Conservation (phyloP, 257 asterid species). For the Scutellaria baicalensis region DNA sequence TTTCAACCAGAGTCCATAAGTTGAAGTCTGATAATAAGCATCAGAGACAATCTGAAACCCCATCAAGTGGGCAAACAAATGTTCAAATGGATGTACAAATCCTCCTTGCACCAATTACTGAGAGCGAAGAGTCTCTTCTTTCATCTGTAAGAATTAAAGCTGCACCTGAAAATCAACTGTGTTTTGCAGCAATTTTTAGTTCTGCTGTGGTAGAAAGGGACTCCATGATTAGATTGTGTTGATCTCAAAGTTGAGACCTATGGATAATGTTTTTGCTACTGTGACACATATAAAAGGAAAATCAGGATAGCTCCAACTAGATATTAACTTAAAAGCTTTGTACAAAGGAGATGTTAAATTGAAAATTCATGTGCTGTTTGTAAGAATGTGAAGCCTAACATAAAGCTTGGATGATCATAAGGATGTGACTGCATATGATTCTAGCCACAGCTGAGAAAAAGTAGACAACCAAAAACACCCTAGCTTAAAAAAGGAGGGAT, state of each 20-base stretch:
- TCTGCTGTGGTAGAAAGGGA: neutral
- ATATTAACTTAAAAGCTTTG: neutral
- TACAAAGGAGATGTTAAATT: neutral
- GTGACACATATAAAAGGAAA: neutral
- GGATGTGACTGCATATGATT: neutral
- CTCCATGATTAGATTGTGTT: neutral
- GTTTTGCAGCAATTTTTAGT: conserved; percentile 5
- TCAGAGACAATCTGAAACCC: conserved; percentile 41
- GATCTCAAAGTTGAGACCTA: neutral
- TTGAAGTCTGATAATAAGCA: conserved; percentile 53
- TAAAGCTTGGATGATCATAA: neutral
- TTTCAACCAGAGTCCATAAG: conserved; percentile 63
- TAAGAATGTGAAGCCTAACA: neutral
- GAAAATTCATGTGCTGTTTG: neutral
- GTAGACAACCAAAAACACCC: neutral
- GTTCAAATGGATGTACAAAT: conserved; percentile 72
- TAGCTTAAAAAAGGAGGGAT: neutral
- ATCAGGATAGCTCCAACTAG: neutral
- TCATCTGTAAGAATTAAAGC: conserved; percentile 63
- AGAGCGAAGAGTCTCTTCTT: conserved; percentile 74
- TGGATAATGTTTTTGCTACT: neutral
- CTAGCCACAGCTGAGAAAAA: neutral
- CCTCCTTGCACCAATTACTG: conserved; percentile 69
- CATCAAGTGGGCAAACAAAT: conserved; percentile 56
- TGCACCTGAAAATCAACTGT: conserved; percentile 1